phyloP scores from a whole-genome alignment of 352 stramenopile genomes.

The Globisporangium abappressorium region DNA sequence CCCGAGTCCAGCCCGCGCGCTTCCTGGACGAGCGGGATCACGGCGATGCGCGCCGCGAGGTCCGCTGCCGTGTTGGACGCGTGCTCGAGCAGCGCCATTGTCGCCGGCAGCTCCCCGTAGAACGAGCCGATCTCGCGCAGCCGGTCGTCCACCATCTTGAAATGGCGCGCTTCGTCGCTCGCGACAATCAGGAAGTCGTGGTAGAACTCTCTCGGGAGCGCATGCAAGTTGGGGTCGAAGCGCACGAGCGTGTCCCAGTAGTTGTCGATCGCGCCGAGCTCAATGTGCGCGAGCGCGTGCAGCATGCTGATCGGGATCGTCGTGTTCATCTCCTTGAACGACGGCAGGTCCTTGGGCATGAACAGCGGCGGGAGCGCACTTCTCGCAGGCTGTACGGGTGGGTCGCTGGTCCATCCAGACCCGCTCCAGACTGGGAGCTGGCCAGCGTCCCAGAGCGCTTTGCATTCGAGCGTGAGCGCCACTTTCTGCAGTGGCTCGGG shows the following conservation, averaged over 20 bases:
- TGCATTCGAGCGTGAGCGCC: conserved; percentile 55
- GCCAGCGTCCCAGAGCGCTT: conserved; percentile 36
- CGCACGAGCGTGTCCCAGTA: conserved; percentile 87
- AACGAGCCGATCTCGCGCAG: conserved; percentile 55
- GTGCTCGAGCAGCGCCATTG: conserved; percentile 64
- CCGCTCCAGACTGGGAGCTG: conserved; percentile 37
- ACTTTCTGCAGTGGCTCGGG: conserved; percentile 59
- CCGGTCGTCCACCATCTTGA: conserved; percentile 67
- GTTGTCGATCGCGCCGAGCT: conserved; percentile 84
- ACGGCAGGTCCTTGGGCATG: conserved; percentile 70
- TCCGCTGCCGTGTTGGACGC: conserved; percentile 64
- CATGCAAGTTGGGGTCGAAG: conserved; percentile 54
- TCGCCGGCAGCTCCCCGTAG: conserved; percentile 70
- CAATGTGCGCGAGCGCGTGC: conserved; percentile 82
- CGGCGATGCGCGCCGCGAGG: conserved; percentile 67
- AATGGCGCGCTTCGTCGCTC: conserved; percentile 77
- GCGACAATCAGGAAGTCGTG: conserved; percentile 71
- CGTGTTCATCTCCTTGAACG: conserved; percentile 60
- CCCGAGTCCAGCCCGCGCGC: conserved; percentile 75
- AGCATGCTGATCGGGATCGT: conserved; percentile 73
- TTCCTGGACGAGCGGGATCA: conserved; percentile 82
- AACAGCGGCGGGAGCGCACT: conserved; percentile 44
- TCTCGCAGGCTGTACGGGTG: conserved; percentile 50
- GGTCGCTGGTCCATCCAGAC: conserved; percentile 30
- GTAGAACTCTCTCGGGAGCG: conserved; percentile 62